These are phyloP conservation scores for Neofusicoccum sp. DNA, from an alignment of 2,329 filamentous ascomycete genomes.

Conservation along the genomic window DNA sequence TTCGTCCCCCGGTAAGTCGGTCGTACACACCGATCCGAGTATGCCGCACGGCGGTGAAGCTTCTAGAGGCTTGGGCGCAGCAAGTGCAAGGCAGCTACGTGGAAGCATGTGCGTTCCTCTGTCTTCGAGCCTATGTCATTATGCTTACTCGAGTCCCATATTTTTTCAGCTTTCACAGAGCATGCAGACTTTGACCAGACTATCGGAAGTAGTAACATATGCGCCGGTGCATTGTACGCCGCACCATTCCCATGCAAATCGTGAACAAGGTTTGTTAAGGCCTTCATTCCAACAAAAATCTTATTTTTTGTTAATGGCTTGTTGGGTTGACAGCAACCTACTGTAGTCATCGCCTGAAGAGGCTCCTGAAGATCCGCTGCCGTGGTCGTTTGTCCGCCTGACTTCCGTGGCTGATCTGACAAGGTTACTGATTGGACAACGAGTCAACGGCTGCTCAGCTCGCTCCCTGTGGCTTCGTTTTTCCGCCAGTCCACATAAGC, in stretches of 20 bases:
- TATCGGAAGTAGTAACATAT: background rate
- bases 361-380: background rate
- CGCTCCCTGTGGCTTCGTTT: background rate
- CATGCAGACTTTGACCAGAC: background rate
- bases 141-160: background rate
- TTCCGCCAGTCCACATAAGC: background rate
- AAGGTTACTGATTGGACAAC: background rate
- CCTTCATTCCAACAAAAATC: background rate
- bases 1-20: background rate
- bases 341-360: background rate
- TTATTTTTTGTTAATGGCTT: background rate
- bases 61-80: background rate
- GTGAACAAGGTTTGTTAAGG: background rate
- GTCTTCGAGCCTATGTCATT: background rate
- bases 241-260: background rate
- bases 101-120: background rate
- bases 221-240: background rate
- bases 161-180: background rate
- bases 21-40: background rate
- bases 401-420: constrained; percentile 6
- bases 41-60: background rate
- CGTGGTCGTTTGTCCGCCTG: constrained; percentile 4
- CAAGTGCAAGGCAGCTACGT: background rate
- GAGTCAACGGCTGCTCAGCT: background rate
- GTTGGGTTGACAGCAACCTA: background rate